Evolutionary conservation across 164 flowering plant species (phyloP).

Genomic region (Pachysandra terminalis): DNA sequence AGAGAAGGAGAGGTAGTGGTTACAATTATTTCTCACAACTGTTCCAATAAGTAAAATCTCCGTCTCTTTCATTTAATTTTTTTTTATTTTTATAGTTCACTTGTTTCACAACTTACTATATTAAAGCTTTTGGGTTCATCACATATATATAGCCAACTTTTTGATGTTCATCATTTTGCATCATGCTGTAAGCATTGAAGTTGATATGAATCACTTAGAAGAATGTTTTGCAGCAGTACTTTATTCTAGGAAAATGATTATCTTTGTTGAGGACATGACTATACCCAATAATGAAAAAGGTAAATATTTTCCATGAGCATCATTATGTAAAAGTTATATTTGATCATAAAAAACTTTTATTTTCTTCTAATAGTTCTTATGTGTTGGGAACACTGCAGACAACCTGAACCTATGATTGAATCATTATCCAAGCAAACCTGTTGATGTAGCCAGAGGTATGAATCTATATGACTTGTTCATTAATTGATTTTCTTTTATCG

Average conservation of each 20-base stretch:
- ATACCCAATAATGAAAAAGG: not conserved
- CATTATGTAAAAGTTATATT: too few species aligned
- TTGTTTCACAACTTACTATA: not conserved
- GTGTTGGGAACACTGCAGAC: not conserved
- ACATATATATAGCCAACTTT: too few species aligned
- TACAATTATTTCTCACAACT: not conserved
- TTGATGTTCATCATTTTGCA: not conserved
- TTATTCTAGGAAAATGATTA: not conserved
- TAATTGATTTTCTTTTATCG: too few species aligned
- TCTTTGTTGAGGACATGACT: not conserved
- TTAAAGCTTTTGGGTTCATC: too few species aligned
- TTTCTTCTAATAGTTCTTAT: not conserved
- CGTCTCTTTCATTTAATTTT: too few species aligned
- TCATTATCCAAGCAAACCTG: not conserved
- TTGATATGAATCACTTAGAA: not conserved
- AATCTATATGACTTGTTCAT: too few species aligned
- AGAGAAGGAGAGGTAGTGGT: not conserved
- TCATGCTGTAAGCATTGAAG: not conserved
- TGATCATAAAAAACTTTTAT: not conserved
- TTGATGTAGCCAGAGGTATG: too few species aligned
- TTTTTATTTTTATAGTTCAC: too few species aligned
- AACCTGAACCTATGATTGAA: not conserved
- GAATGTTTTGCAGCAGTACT: not conserved
- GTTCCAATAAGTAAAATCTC: too few species aligned
- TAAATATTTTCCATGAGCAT: not conserved